These are phyloP conservation scores for Fomitopsis schrenkii DNA, from an alignment of 1,284 basidiomycete genomes.

Conservation along the genomic window DNA sequence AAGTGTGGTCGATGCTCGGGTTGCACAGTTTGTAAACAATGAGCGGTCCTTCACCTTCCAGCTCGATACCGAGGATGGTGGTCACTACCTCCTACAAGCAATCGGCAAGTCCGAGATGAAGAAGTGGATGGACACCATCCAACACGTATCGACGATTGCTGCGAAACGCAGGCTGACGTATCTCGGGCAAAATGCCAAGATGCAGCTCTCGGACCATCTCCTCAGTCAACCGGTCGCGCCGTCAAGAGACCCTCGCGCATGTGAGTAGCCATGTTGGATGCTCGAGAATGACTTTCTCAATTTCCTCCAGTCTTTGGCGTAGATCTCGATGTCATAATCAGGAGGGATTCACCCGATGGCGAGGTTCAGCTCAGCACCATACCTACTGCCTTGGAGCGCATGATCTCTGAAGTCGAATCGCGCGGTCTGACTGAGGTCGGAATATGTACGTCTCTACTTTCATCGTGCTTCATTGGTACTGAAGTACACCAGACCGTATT, in stretches of 20 bases:
- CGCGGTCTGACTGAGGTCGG: conserved; percentile 77
- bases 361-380: conserved; percentile 52
- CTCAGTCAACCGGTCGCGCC: conserved; percentile 42
- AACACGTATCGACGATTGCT: conserved; percentile 62
- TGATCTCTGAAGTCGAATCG: conserved; percentile 65
- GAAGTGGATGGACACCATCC: conserved; percentile 73
- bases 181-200: conserved; percentile 66
- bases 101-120: conserved; percentile 61
- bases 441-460: conserved; percentile 55
- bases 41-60: conserved; percentile 79
- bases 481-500: conserved; percentile 57
- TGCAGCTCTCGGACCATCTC: conserved; percentile 66
- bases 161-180: conserved; percentile 80
- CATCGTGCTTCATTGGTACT: background rate
- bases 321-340: conserved; percentile 62
- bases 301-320: conserved; percentile 67
- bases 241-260: conserved; percentile 56
- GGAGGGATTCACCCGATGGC: conserved; percentile 52
- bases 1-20: conserved; percentile 66
- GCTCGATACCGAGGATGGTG: conserved; percentile 81
- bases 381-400: conserved; percentile 61
- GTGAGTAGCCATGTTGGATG: conserved; percentile 33
- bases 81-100: conserved; percentile 75
- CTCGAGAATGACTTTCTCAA: background rate
- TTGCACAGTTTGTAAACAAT: conserved; percentile 68